phyloP scores from a whole-genome alignment of 441 rosid species.

The Caryocar brasiliense region DNA sequence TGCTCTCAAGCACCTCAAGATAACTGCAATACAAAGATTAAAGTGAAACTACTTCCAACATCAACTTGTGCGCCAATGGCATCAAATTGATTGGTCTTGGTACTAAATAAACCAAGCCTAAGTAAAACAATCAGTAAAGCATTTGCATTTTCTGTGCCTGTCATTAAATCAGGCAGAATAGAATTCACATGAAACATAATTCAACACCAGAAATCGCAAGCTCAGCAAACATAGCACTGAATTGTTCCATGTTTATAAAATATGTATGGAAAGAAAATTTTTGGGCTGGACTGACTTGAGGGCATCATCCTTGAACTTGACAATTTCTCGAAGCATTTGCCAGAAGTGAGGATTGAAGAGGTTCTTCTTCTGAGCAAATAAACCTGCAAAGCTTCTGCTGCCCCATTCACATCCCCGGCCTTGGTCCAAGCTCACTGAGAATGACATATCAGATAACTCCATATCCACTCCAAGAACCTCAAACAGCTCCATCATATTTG shows the following conservation, averaged over 20 bases:
- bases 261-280: neutral
- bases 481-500: conserved; percentile 80
- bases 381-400: conserved; percentile 57
- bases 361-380: conserved; percentile 77
- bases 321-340: conserved; percentile 71
- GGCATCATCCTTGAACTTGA: conserved; percentile 64
- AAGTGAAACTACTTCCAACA: neutral
- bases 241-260: no score
- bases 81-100: no score
- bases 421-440: conserved; percentile 68
- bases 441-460: conserved; percentile 85
- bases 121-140: no score
- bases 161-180: no score
- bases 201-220: no score
- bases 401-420: conserved; percentile 92
- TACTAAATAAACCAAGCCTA: no score
- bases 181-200: no score
- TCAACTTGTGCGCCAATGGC: no score
- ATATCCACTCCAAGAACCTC: conserved; percentile 77
- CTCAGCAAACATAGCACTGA: no score
- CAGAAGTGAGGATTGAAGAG: conserved; percentile 59
- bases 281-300: conserved; percentile 21
- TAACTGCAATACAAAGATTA: conserved; percentile 27
- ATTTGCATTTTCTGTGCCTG: no score
- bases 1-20: conserved; percentile 52